Evolutionary conservation across 768 basidiomycete genomes (phyloP).

Genomic region (Symmetrospora coprosmae): DNA sequence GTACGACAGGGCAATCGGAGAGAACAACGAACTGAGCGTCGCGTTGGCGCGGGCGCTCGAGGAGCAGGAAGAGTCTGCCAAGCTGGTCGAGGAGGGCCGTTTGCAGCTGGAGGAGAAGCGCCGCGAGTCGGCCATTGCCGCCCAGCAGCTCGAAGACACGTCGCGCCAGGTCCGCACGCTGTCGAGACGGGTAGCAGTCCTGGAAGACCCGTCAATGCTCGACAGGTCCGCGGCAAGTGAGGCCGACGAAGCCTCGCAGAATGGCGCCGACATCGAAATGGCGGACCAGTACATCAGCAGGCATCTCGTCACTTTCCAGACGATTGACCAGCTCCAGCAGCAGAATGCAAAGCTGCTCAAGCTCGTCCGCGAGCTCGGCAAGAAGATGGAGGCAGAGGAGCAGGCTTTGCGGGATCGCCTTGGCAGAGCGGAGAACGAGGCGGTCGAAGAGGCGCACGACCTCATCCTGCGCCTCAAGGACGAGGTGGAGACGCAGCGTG

Average conservation of each 20-base stretch:
- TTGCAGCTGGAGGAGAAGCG: constrained; percentile 36
- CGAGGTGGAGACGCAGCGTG: constrained; percentile 65
- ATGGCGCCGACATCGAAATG: constrained; percentile 40
- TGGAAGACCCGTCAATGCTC: constrained; percentile 62
- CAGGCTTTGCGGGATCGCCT: constrained; percentile 32
- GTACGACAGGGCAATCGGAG: constrained; percentile 66
- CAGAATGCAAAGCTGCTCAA: constrained; percentile 81
- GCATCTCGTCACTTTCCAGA: constrained; percentile 72
- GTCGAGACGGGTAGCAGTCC: constrained; percentile 62
- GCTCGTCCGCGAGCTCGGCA: constrained; percentile 66
- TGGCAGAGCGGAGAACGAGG: constrained; percentile 42
- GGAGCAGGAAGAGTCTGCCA: constrained; percentile 56
- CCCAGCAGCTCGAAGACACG: constrained; percentile 65
- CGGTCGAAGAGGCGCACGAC: constrained; percentile 73
- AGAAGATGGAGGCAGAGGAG: constrained; percentile 73
- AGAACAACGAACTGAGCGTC: constrained; percentile 62
- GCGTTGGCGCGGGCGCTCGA: constrained; percentile 61
- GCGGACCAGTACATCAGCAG: constrained; percentile 75
- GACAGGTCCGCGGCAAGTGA: constrained; percentile 37
- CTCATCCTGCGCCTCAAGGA: constrained; percentile 64
- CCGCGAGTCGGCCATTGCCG: constrained; percentile 53
- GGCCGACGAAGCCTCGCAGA: constrained; percentile 27
- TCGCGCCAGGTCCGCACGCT: constrained; percentile 70
- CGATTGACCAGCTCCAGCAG: constrained; percentile 62
- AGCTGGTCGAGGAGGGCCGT: constrained; percentile 44